Conservation (phyloP, 768 basidiomycete species). For the Rhodotorula taiwanensis region DNA sequence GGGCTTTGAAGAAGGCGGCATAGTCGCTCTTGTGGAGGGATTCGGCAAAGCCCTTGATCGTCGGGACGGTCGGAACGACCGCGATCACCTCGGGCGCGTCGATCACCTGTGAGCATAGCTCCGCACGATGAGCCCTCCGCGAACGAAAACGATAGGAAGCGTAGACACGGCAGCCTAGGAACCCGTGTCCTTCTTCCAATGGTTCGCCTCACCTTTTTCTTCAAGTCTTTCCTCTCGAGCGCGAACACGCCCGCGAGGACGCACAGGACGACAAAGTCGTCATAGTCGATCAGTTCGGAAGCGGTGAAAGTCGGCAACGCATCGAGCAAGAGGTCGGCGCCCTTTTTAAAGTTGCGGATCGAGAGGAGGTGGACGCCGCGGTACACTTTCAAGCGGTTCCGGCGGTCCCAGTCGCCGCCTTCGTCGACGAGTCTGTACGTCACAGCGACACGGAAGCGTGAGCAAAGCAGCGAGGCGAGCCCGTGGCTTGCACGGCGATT, state of each 20-base stretch:
- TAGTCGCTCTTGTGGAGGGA: constrained; percentile 90
- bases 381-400: constrained; percentile 95
- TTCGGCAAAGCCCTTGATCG: constrained; percentile 73
- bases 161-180: not conserved
- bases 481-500: no score
- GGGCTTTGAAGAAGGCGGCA: constrained; percentile 82
- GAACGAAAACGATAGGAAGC: no score
- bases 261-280: constrained; percentile 79
- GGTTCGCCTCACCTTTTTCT: constrained; percentile 64
- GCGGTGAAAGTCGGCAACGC: constrained; percentile 92
- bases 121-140: no score
- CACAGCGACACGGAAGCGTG: no score
- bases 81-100: constrained; percentile 78
- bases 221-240: constrained; percentile 73
- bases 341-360: constrained; percentile 84
- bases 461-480: no score
- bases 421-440: constrained; percentile 75
- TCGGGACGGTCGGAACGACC: constrained; percentile 71
- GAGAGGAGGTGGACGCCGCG: constrained; percentile 74
- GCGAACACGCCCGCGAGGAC: constrained; percentile 72
- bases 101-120: constrained; percentile 63
- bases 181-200: not conserved
- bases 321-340: constrained; percentile 77
- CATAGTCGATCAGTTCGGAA: constrained; percentile 76
- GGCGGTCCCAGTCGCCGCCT: constrained; percentile 96